A percentile compares a stretch with the other conserved stretches of the same genome.
These are phyloP conservation scores for Cucumis cinereus DNA, from an alignment of 306 rosid species.

Conservation along the genomic window DNA sequence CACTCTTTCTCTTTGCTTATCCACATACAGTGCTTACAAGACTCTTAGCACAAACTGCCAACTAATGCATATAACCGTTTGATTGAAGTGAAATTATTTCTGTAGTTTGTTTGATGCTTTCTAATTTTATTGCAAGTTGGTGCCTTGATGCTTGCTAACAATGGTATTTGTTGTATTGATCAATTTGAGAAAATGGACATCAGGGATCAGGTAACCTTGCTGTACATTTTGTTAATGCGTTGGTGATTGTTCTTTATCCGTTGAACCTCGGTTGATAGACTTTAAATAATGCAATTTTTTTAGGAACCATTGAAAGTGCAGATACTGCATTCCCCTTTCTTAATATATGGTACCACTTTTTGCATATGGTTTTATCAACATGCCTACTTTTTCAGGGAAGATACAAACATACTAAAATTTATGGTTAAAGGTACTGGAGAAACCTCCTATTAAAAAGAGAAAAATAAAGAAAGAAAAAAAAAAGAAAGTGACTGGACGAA, in stretches of 20 bases:
- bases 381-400: neutral
- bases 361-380: neutral
- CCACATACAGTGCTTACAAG: neutral
- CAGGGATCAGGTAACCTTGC: constrained; percentile 72
- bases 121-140: constrained; percentile 57
- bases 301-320: neutral
- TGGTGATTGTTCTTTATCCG: too few relatives aligned
- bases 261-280: too few relatives aligned
- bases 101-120: neutral
- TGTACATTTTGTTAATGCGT: neutral
- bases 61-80: neutral
- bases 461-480: too few relatives aligned
- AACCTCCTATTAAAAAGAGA: too few relatives aligned
- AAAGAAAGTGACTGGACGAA: neutral
- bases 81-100: neutral
- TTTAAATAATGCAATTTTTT: too few relatives aligned
- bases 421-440: neutral
- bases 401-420: neutral
- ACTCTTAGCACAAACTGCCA: neutral
- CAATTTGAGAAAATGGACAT: constrained; percentile 98
- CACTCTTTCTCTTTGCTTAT: constrained; percentile 11
- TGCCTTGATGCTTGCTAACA: constrained; percentile 96
- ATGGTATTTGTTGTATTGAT: constrained; percentile 95
- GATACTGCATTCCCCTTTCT: neutral
- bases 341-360: neutral